Conservation (phyloP, 129 eudicot genomes). For the Oenanthe sinensis region DNA sequence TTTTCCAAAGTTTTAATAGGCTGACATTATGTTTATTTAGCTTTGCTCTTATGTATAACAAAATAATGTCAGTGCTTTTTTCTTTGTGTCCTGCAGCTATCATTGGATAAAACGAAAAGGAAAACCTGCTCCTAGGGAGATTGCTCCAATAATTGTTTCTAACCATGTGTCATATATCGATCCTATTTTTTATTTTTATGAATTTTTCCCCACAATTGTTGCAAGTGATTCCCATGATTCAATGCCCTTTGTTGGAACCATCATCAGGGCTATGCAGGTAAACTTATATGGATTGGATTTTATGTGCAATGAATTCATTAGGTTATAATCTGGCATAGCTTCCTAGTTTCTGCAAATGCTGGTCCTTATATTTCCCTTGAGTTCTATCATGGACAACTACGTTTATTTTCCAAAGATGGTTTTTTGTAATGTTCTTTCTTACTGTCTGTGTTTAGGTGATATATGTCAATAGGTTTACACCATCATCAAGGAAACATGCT, state of each 20-base stretch:
- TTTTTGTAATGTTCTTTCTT: background rate
- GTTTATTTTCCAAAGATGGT: background rate
- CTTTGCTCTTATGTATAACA: background rate
- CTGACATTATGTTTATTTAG: background rate
- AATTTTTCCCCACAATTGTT: conserved; percentile 83
- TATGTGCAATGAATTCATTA: background rate
- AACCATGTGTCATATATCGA: conserved; percentile 95
- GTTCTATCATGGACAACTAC: background rate
- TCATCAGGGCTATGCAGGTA: conserved; percentile 99
- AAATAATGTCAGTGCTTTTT: background rate
- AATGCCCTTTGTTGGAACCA: conserved; percentile 92
- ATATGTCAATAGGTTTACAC: conserved; percentile 81
- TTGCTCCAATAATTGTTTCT: conserved; percentile 85
- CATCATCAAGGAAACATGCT: conserved; percentile 78
- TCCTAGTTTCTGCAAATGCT: background rate
- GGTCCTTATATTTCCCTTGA: background rate
- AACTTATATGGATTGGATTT: background rate
- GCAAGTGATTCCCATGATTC: conserved; percentile 97
- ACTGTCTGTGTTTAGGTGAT: conserved; percentile 47
- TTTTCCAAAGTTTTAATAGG: background rate
- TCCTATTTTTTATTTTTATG: conserved; percentile 87
- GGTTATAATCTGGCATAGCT: background rate
- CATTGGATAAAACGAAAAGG: conserved; percentile 93
- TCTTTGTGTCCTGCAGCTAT: conserved; percentile 46
- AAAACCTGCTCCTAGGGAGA: conserved; percentile 85